Evolutionary conservation across 352 stramenopile species (phyloP), one percentile per base, ranked within the genome.

Genomic region (Globisporangium megalacanthum): DNA sequence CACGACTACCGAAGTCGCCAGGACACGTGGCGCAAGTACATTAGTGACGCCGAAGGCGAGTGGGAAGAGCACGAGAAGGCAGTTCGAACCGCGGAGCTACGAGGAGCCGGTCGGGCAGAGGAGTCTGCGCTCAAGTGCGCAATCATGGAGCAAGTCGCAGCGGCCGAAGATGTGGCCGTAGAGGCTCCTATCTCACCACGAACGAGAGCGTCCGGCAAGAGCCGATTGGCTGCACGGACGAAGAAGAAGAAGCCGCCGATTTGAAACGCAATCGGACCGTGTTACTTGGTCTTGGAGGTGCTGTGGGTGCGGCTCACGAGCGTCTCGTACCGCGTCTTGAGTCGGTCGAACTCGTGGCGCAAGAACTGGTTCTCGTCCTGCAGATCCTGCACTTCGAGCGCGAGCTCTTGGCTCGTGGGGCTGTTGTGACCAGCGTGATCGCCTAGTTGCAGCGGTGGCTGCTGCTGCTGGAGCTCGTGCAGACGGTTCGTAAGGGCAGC

Each of bases 331-430:
- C 74, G 72, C 6, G 63, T 64, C 59, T 87, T 86, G 39, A 91
- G 68, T 33, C 75, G 79, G 49, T 87, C 71, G 56, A 89, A 87
- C 44, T 89, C 77, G 20, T 82, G 67, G 5, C 79, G 71, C 29
- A 92, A 49, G 36, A 81, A 89, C 35, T 72, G 52, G 52, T 92
- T 92, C 41, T 92, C 79, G 37, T 88, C 75, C 41, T 83, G 65
- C 46, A 88, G 60, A 51, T 89, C 77, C 20, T 70, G 60, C 11
- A 86, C 52, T 25, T 85, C 72, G 39, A 74, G 66, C 19, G 44
- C 58, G 41, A 73, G 56, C 17, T 41, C 54, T 51, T 39, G 42
- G 15, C 29, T 65, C 54, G 2, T 58, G n/a, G 29, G 15, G 17
- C n/a, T 29, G 25, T 29, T 29, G 4, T 29, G n/a, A n/a, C n/a